Percentiles rank a stretch among this genome's conserved stretches.
phyloP scores from a whole-genome alignment of 257 asterid species.

The Przewalskia tangutica region DNA sequence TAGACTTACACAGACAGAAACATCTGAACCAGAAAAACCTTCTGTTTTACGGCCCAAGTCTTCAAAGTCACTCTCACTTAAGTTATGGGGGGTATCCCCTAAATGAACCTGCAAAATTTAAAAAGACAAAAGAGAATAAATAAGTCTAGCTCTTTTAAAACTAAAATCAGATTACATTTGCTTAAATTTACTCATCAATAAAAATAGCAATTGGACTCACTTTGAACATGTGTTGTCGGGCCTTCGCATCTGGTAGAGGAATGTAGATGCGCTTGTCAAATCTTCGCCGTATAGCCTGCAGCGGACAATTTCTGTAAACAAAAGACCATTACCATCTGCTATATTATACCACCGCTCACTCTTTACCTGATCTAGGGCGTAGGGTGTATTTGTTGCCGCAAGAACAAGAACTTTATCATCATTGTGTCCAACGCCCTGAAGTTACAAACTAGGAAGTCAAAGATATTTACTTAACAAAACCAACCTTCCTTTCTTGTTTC shows the following conservation, averaged over 20 bases:
- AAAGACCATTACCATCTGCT: not conserved
- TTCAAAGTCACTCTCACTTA: conserved; percentile 38
- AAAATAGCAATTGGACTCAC: conserved; percentile 23
- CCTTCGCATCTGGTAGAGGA: conserved; percentile 90
- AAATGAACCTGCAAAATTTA: conserved; percentile 29
- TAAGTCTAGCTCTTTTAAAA: not conserved
- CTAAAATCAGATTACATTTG: not conserved
- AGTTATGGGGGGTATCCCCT: conserved; percentile 47
- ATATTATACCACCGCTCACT: not conserved
- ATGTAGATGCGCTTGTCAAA: conserved; percentile 94
- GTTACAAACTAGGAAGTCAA: conserved; percentile 3
- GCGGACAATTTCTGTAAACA: not conserved
- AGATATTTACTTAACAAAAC: not conserved
- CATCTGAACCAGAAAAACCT: conserved; percentile 49
- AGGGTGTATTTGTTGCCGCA: conserved; percentile 98
- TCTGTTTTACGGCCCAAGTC: conserved; percentile 32
- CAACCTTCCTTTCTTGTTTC: not conserved
- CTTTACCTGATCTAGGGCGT: conserved; percentile 92
- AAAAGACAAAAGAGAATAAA: not conserved
- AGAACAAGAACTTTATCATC: conserved; percentile 97
- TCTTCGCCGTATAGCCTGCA: conserved; percentile 84
- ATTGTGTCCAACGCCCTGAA: conserved; percentile 91
- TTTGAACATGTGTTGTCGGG: conserved; percentile 95
- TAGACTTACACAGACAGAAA: conserved; percentile 41
- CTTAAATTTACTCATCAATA: not conserved